Base-by-base conservation (phyloP, 768 basidiomycete genomes). In the Cystofilobasidium capitatum region DNA sequence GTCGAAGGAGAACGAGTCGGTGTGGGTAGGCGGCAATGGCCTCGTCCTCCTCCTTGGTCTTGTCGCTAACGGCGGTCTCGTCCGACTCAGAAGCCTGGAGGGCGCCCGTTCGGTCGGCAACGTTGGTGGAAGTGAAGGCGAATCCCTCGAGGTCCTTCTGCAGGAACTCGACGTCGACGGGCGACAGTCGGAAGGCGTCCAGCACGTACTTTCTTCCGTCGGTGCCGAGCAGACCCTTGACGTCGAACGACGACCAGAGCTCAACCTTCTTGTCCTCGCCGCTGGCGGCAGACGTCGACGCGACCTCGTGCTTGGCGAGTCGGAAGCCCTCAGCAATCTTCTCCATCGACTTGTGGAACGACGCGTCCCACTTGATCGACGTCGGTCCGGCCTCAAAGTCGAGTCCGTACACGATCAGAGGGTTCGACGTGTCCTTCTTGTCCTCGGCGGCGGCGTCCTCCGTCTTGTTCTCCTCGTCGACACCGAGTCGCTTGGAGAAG, bases 181-280 rank as follows among this genome's bases (percentile, higher is more conserved):
- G 79, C 59, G 72, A 73, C 10, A 80, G 69, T 54, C 80, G 73
- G 66, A 75, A 78, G 33, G 78, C 74, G 66, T 81, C 80, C 57
- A 81, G 77, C 26, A 79, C 71, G 74, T 81, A 81, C 64, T 75
- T 73, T 26, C 79, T 64, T 14, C 79, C 78, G 64, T 81, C 80
- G n/a, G 78, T 76, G 16, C 78, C 79, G 40, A 76, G 73, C 31
- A 81, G 72, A 37, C 77, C 79, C 72, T 81, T 79, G 71, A 79
- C 78, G 64, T 81, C 80, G 57, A 73, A 73, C 39, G 75, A 75
- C 3, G 79, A 77, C 73, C 72, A 79, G 61, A 79, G 76, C 45
- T 77, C 73, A 58, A 74, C 67, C 65, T 73, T 72, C 35, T 74
- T 67, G 31, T 77, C 79, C 37, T 77, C 72, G 54, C 73, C 67